phyloP scores from a whole-genome alignment of 2,329 filamentous ascomycete species.

The Balansia obtecta region DNA sequence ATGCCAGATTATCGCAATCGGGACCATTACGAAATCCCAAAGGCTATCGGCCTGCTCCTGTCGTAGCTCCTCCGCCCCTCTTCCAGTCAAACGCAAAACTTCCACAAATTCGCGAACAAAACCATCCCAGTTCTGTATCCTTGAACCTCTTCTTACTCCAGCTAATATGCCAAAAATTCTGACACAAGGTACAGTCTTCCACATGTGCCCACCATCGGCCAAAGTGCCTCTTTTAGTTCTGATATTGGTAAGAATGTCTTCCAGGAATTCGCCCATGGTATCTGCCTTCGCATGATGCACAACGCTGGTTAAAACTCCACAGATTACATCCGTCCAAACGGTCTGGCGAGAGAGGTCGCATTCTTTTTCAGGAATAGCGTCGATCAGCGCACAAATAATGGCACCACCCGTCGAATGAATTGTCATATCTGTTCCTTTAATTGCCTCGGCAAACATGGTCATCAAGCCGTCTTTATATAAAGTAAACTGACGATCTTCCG shows the following conservation, averaged over 20 bases:
- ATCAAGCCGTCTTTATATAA: slow-evolving; percentile 82
- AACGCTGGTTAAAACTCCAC: slow-evolving; percentile 66
- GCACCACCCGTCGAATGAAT: slow-evolving; percentile 48
- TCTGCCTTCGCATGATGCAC: slow-evolving; percentile 70
- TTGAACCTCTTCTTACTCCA: slow-evolving; percentile 70
- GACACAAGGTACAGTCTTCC: slow-evolving; percentile 35
- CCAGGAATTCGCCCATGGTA: slow-evolving; percentile 57
- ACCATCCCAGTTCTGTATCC: slow-evolving; percentile 59
- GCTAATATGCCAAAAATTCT: slow-evolving; percentile 54
- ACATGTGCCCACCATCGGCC: slow-evolving; percentile 9
- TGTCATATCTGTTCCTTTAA: slow-evolving; percentile 47
- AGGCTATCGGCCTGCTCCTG: slow-evolving; percentile 27
- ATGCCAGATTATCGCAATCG: slow-evolving; percentile 55
- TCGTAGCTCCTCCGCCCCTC: slow-evolving; percentile 22
- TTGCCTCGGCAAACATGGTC: slow-evolving; percentile 80
- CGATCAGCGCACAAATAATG: slow-evolving; percentile 39
- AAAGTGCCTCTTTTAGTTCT: slow-evolving; percentile 23
- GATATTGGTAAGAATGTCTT: slow-evolving; percentile 44
- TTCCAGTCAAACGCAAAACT: slow-evolving; percentile 36
- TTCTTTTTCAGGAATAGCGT: slow-evolving; percentile 37
- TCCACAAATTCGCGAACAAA: slow-evolving; percentile 45
- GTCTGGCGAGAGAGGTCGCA: slow-evolving; percentile 32
- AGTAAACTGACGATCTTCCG: slow-evolving; percentile 43
- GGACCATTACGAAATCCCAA: slow-evolving; percentile 48
- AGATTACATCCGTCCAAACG: slow-evolving; percentile 52